phyloP scores from a whole-genome alignment of 176 grass and related monocot species.

The Carex pumila region DNA sequence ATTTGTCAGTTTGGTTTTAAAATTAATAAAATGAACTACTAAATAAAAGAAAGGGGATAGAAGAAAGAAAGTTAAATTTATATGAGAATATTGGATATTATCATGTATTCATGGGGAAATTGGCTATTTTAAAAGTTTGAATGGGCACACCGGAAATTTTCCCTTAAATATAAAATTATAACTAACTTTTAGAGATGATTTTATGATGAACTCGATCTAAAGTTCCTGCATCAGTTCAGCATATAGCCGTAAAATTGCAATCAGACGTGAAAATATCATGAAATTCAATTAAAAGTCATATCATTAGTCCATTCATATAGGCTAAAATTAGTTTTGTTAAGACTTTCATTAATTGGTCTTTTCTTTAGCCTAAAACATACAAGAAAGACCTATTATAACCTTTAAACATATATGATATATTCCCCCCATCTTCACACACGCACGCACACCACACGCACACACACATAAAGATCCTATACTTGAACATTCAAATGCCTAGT shows the following conservation, averaged over 20 bases:
- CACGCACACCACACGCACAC: neutral
- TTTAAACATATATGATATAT: neutral
- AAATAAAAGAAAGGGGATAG: too few species aligned
- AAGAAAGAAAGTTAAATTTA: too few species aligned
- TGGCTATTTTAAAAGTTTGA: too few species aligned
- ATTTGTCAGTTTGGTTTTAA: too few species aligned
- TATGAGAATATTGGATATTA: too few species aligned
- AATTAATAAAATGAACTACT: too few species aligned
- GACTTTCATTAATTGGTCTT: neutral
- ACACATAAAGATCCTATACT: constrained; percentile 21
- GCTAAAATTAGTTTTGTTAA: neutral
- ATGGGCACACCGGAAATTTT: neutral
- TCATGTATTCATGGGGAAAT: too few species aligned
- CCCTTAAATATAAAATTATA: neutral
- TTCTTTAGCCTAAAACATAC: neutral
- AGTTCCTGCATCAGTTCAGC: neutral
- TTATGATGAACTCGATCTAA: neutral
- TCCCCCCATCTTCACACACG: neutral
- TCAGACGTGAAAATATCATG: neutral
- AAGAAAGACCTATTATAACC: constrained; percentile 11
- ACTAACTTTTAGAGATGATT: neutral
- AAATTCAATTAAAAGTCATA: neutral
- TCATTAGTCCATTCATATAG: neutral
- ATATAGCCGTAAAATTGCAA: neutral
- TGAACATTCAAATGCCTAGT: constrained; percentile 88